phyloP scores from a whole-genome alignment of 2,329 filamentous ascomycete genomes.

The Hirsutella minnesotensis region DNA sequence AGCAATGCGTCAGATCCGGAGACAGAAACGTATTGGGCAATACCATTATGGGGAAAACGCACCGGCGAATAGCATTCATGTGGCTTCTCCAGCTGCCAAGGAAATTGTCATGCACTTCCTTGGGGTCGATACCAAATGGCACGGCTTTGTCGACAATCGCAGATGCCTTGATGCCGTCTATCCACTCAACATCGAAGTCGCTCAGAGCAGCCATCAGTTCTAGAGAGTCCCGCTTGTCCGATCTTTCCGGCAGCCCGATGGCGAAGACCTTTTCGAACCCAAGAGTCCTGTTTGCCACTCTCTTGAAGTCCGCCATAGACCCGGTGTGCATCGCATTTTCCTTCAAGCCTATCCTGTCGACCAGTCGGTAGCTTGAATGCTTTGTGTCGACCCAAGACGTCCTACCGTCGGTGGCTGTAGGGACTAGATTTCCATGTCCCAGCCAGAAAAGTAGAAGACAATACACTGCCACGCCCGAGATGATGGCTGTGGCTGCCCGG shows the following conservation, averaged over 20 bases:
- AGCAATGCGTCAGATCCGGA: not conserved
- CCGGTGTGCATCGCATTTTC: not conserved
- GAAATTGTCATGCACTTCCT: constrained; percentile 16
- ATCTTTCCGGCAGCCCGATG: constrained; percentile 35
- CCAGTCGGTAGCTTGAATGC: not conserved
- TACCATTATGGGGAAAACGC: constrained; percentile 1
- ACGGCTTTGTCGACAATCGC: constrained; percentile 24
- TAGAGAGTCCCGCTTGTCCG: constrained; percentile 38
- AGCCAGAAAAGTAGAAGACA: not conserved
- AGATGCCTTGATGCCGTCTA: constrained; percentile 30
- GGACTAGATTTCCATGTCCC: not conserved
- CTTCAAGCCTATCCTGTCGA: not conserved
- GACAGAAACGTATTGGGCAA: not conserved
- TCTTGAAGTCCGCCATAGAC: constrained; percentile 1
- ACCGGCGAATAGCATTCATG: constrained; percentile 22
- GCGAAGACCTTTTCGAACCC: constrained; percentile 38
- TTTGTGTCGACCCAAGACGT: not conserved
- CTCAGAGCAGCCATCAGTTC: constrained; percentile 32
- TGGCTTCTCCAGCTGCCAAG: constrained; percentile 31
- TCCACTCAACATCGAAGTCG: constrained; percentile 30
- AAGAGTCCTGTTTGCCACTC: constrained; percentile 8
- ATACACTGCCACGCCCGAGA: not conserved
- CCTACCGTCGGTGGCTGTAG: not conserved
- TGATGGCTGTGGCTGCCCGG: not conserved
- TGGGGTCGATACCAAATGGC: constrained; percentile 15